These are phyloP conservation scores for Fusarium beomiforme DNA, from an alignment of 2,329 filamentous ascomycete species.

Conservation along the genomic window DNA sequence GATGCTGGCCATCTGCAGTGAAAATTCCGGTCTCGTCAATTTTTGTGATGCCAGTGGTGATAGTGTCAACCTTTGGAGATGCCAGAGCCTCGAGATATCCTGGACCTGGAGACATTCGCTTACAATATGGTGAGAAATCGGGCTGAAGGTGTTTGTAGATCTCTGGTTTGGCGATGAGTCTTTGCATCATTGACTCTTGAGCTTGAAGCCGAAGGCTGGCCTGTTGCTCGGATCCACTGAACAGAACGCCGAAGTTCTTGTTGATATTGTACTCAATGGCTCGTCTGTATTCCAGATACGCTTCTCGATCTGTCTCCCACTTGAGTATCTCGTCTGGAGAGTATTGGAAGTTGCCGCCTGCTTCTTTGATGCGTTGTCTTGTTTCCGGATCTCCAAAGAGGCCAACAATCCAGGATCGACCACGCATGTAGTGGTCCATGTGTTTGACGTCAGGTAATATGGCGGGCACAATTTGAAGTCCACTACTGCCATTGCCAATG, in stretches of 20 bases:
- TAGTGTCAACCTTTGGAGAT: constrained; percentile 10
- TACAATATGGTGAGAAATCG: constrained; percentile 12
- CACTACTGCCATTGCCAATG: constrained; percentile 8
- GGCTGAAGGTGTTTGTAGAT: constrained; percentile 5
- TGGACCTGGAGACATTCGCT: constrained; percentile 10
- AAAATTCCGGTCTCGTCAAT: not conserved
- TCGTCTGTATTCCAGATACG: constrained; percentile 4
- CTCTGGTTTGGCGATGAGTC: not conserved
- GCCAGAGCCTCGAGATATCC: constrained; percentile 8
- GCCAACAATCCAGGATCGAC: constrained; percentile 1
- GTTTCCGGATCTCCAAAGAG: constrained; percentile 11
- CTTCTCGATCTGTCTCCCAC: constrained; percentile 8
- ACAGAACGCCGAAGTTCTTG: constrained; percentile 9
- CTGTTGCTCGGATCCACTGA: not conserved
- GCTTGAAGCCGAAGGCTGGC: not conserved
- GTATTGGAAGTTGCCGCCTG: constrained; percentile 8
- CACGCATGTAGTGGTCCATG: constrained; percentile 18
- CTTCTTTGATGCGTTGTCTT: not conserved
- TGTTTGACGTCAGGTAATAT: constrained; percentile 1
- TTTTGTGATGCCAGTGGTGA: not conserved
- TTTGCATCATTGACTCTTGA: not conserved
- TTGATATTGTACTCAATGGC: constrained; percentile 13
- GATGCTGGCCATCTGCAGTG: not conserved
- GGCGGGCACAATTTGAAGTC: constrained; percentile 12
- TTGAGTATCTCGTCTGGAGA: not conserved